Evolutionary conservation across 202 grass and related monocot genomes (phyloP), one percentile per base, ranked within the genome.

Genomic region (Cymbopogon flexuosus): DNA sequence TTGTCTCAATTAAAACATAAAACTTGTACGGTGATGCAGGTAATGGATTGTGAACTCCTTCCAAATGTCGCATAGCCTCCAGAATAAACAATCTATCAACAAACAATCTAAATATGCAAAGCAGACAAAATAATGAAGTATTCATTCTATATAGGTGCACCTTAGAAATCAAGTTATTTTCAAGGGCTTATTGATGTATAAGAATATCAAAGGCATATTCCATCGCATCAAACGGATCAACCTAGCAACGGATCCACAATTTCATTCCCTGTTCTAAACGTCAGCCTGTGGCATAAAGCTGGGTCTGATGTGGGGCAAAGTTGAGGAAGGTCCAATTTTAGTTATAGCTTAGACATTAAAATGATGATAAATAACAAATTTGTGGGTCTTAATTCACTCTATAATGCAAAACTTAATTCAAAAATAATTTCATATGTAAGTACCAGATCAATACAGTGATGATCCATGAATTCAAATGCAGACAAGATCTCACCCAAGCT

Each of bases 401-500:
- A 14, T 14, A 19, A 69, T 3, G 12, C 35, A 61, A 30, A 61
- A 30, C 2, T 23, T 23, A 71, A 54, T 21, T 76, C 43, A 61
- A 21, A 18, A 65, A 72, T 35, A 24, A 2, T 6, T 22, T 34
- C 58, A 77, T 41, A 56, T 72, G 72, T 57, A 58, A 54, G 56
- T 93, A 92, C 95, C 95, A 98, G 79, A 89, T 93, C 79, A 80
- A 98, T 93, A 78, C 90, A 86, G 64, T 93, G 76, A 58, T 71
- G 86, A 93, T 98, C 95, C 90, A 98, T 94, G 89, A 98, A 98
- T 80, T 98, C 95, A 88, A 98, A 98, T 80, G 95, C 95, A 87
- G 92, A 95, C 60, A 98, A 68, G 85, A 95, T 92, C 73, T 93
- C 90, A 86, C 95, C 90, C 79, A 98, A 75, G 82, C 69, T 88